Conservation (phyloP, 2,329 filamentous ascomycete genomes). For the Neopestalotiopsis rosae region DNA sequence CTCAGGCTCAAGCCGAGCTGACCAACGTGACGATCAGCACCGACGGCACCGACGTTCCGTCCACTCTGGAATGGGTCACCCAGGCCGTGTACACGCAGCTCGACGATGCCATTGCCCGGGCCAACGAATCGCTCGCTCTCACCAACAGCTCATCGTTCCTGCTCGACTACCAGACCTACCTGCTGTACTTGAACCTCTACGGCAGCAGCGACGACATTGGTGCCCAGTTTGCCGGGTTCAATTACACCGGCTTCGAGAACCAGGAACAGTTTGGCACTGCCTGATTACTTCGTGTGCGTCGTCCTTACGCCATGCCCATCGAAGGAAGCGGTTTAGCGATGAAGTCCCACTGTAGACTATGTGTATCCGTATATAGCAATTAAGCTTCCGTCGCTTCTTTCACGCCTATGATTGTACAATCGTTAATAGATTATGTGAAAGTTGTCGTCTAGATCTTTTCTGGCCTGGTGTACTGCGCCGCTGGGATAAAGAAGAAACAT, state of each 20-base stretch:
- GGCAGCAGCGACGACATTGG: conserved; percentile 10
- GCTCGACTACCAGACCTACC: conserved; percentile 10
- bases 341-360: no score
- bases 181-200: conserved; percentile 2
- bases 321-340: no score
- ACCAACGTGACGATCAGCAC: neutral
- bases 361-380: no score
- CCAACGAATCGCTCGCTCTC: neutral
- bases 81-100: conserved; percentile 5
- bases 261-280: neutral
- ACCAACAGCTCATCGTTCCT: conserved; percentile 12
- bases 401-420: no score
- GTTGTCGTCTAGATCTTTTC: no score
- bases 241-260: neutral
- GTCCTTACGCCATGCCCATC: neutral
- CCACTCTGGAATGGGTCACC: conserved; percentile 8
- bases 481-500: no score
- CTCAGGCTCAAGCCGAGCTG: neutral
- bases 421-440: no score
- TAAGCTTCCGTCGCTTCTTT: no score
- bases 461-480: no score
- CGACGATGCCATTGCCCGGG: conserved; percentile 7
- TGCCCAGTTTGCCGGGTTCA: conserved; percentile 4
- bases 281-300: neutral
- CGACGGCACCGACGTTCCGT: conserved; percentile 9